Evolutionary conservation across 176 grass and related monocot species (phyloP).

Genomic region (Rhynchospora breviuscula): DNA sequence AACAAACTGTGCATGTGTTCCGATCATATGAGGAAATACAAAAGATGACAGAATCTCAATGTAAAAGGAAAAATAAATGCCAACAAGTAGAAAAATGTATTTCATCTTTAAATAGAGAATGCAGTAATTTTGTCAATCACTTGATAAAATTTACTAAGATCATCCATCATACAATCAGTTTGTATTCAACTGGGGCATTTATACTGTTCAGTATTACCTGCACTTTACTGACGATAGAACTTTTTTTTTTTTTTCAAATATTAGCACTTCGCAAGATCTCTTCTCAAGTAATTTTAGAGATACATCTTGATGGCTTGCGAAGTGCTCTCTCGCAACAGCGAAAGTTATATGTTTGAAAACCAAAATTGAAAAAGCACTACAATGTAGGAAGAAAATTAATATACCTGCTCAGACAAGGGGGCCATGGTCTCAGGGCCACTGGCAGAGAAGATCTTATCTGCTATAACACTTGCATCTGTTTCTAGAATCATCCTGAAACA

Average conservation of each 20-base stretch:
- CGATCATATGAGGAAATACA: neutral
- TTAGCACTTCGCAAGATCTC: no score
- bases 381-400: neutral
- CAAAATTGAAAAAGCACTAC: neutral
- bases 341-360: neutral
- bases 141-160: neutral
- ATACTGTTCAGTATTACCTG: neutral
- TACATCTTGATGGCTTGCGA: no score
- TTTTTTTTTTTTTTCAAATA: no score
- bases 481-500: constrained; percentile 70
- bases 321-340: constrained; percentile 80
- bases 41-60: neutral
- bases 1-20: neutral
- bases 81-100: neutral
- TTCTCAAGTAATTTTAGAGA: no score
- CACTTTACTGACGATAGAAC: neutral
- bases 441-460: constrained; percentile 52
- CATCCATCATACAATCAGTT: neutral
- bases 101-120: neutral
- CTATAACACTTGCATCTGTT: constrained; percentile 73
- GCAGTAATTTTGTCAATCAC: neutral
- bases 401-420: constrained; percentile 79
- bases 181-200: neutral
- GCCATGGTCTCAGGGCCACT: constrained; percentile 56
- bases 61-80: neutral